These are phyloP conservation scores for Calocera cornea DNA, from an alignment of 768 basidiomycete species.

Conservation along the genomic window DNA sequence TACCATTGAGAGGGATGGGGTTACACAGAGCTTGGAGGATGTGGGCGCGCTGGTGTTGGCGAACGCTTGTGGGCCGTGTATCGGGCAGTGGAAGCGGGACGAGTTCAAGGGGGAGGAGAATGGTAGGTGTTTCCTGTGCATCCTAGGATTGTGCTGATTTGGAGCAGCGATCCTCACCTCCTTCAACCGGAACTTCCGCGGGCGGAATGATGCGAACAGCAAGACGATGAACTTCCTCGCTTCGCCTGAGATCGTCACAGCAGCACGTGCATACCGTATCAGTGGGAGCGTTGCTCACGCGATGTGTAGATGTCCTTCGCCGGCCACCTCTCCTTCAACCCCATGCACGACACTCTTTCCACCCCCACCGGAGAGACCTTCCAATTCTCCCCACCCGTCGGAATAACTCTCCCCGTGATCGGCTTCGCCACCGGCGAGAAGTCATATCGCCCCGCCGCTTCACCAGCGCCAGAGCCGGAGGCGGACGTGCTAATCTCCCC, in stretches of 20 bases:
- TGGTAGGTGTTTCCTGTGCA: constrained; percentile 34
- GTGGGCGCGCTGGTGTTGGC: constrained; percentile 92
- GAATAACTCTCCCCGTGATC: constrained; percentile 65
- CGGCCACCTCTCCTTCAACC: constrained; percentile 87
- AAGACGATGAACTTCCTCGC: constrained; percentile 84
- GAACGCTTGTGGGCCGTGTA: constrained; percentile 97
- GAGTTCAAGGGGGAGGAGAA: constrained; percentile 84
- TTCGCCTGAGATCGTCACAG: constrained; percentile 92
- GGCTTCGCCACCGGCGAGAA: constrained; percentile 59
- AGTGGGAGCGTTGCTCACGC: background rate
- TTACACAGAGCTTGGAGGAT: constrained; percentile 66
- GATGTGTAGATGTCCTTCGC: constrained; percentile 74
- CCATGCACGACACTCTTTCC: constrained; percentile 57
- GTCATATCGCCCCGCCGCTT: constrained; percentile 65
- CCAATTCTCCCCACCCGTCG: constrained; percentile 71
- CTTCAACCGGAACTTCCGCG: constrained; percentile 93
- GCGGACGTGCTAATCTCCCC: constrained; percentile 64
- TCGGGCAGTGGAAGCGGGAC: constrained; percentile 96
- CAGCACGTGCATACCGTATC: constrained; percentile 23
- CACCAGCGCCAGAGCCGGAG: constrained; percentile 60
- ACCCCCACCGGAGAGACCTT: constrained; percentile 63
- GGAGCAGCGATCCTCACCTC: constrained; percentile 79
- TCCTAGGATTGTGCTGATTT: constrained; percentile 9
- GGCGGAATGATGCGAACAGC: constrained; percentile 87
- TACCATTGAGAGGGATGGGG: constrained; percentile 87